Evolutionary conservation across 2,329 filamentous ascomycete genomes (phyloP), one percentile per base, ranked within the genome.

Genomic region (Esteya vermicola): DNA sequence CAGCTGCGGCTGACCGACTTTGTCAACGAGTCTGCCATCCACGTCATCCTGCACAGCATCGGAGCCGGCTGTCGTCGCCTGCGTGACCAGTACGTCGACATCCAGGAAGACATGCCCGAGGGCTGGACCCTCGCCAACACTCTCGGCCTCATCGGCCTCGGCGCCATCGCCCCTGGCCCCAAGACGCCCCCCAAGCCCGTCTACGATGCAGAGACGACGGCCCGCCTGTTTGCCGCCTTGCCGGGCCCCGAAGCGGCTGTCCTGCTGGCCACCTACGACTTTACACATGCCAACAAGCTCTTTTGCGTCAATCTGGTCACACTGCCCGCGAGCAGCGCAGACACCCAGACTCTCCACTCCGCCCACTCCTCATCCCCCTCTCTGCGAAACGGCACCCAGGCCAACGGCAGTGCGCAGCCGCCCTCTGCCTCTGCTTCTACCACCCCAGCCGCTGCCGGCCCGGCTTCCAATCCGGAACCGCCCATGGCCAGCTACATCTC

Each of bases 1-100:
- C 81, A 91, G 51, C 65, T 93, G 46, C 82, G 89, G 22, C 70
- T 98, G 14, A 86, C 89, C 51, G 88, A 96, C 57, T 96, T 96
- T 58, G 85, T 95, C 52, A 94, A 98, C 54, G 88, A 96, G 54
- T 65, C 70, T 0, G 81, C 82, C 3, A 95, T 96, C 51, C 73
- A 80, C 44, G 85, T 84, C 52, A 83, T 94, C 47, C 76, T 93
- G 33, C 67, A 67, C 37, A 81, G 81, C 42, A 73, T 94, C 19
- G 85, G 86, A 3, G 64, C 72, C 41, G 78, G 81, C 0, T 93
- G 83, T 51, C 66, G 70, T 37, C 63, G 61, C 6, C 57, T 88
- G 39, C 70, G 88, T 46, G 72, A 77, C 39, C 76, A 78, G 47
- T 98, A 95, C 57, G 66, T 95, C 43, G 78, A 81, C 8, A 74